phyloP scores from a whole-genome alignment of 2,329 filamentous ascomycete species.

The Epichloe gansuensis region DNA sequence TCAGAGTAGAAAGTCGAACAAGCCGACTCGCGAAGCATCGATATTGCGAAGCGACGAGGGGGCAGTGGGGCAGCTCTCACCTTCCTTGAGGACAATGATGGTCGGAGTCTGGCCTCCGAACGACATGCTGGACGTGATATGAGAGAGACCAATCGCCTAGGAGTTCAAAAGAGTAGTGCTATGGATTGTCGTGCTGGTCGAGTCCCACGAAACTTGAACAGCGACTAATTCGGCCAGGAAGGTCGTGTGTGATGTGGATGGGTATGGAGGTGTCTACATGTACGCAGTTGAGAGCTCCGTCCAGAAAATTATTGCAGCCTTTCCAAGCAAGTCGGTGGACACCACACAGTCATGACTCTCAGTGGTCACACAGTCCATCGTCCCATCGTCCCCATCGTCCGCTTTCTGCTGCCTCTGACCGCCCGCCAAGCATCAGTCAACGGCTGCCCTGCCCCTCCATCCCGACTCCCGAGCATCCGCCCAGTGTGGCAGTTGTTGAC shows the following conservation, averaged over 20 bases:
- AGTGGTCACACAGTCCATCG: too few species aligned
- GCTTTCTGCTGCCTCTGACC: slow-evolving; percentile 2
- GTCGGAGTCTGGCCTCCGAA: slow-evolving; percentile 96
- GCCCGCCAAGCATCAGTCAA: not conserved
- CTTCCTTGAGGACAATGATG: slow-evolving; percentile 96
- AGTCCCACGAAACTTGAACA: not conserved
- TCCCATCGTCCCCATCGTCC: not conserved
- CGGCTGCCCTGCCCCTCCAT: not conserved
- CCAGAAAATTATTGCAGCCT: slow-evolving; percentile 6
- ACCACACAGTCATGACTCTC: too few species aligned
- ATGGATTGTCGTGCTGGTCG: not conserved
- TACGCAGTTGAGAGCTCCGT: slow-evolving; percentile 2
- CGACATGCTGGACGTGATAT: slow-evolving; percentile 52
- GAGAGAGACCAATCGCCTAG: slow-evolving; percentile 4
- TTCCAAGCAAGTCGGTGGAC: slow-evolving; percentile 1
- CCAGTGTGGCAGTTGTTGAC: too few species aligned
- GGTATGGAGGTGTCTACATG: not conserved
- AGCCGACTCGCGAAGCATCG: not conserved
- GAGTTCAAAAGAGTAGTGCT: slow-evolving; percentile 6
- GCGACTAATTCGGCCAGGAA: not conserved
- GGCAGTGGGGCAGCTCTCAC: slow-evolving; percentile 42
- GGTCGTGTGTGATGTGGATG: not conserved
- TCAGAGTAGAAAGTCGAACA: not conserved
- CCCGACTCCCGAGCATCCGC: not conserved
- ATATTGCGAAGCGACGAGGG: slow-evolving; percentile 9